These are phyloP conservation scores for Phoma herbarum DNA, from an alignment of 2,329 filamentous ascomycete species.

Conservation along the genomic window DNA sequence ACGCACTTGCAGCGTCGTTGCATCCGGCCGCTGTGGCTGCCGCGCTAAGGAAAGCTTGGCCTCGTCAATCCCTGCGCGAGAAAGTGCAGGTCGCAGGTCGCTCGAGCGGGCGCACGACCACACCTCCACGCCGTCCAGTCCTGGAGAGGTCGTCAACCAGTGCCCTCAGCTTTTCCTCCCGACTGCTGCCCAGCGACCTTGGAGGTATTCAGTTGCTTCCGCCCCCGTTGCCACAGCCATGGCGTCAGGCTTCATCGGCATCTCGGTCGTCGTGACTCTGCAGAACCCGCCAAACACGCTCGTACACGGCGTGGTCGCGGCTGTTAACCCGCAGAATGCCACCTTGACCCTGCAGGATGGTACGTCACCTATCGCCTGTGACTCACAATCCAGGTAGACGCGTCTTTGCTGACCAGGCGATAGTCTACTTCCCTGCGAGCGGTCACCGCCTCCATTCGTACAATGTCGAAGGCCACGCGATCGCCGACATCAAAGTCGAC, in stretches of 20 bases:
- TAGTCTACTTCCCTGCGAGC: slow-evolving; percentile 64
- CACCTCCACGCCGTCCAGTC: slow-evolving; percentile 21
- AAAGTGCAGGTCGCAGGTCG: slow-evolving; percentile 15
- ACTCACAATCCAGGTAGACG: background rate
- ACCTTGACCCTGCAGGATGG: slow-evolving; percentile 76
- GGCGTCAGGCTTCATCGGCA: slow-evolving; percentile 75
- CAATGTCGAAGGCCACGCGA: slow-evolving; percentile 65
- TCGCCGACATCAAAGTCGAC: slow-evolving; percentile 66
- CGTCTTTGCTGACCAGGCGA: background rate
- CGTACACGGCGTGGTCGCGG: slow-evolving; percentile 74
- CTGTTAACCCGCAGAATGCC: slow-evolving; percentile 70
- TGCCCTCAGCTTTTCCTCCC: background rate
- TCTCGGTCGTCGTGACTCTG: slow-evolving; percentile 78
- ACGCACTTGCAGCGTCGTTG: slow-evolving; percentile 1
- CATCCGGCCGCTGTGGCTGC: slow-evolving; percentile 18
- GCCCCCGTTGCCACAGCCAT: slow-evolving; percentile 51
- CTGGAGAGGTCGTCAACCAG: slow-evolving; percentile 17
- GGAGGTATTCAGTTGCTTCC: background rate
- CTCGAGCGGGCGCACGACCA: slow-evolving; percentile 8
- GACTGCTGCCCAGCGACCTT: background rate
- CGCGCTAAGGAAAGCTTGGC: slow-evolving; percentile 17
- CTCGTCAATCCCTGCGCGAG: slow-evolving; percentile 15
- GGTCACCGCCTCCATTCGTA: slow-evolving; percentile 63
- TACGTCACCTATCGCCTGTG: slow-evolving; percentile 47
- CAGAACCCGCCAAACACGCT: slow-evolving; percentile 69